Percentiles rank a stretch among this genome's conserved stretches.
Conservation (phyloP, 2,329 filamentous ascomycete species). For the Periconia digitata region DNA sequence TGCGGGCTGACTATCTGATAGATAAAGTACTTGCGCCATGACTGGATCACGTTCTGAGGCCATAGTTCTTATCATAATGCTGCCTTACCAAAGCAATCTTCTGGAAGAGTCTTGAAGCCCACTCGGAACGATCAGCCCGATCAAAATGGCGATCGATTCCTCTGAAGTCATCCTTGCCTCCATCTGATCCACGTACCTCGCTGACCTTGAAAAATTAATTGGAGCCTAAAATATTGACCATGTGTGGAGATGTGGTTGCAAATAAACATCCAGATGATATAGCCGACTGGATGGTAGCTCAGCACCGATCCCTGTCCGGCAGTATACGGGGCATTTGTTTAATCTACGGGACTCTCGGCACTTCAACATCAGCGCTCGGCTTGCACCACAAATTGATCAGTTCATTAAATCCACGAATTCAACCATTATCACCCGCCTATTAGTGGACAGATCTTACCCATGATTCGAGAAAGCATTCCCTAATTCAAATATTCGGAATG, state of each 20-base stretch:
- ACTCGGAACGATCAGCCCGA: not conserved
- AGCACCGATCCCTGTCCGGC: not conserved
- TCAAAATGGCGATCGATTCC: not conserved
- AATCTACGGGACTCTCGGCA: slow-evolving; percentile 18
- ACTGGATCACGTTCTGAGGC: no score
- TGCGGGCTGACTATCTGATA: no score
- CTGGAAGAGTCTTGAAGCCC: not conserved
- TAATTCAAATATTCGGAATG: not conserved
- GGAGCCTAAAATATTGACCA: no score
- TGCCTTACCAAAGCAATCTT: not conserved
- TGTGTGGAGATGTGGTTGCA: not conserved
- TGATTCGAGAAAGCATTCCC: slow-evolving; percentile 5
- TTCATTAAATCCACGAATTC: slow-evolving; percentile 12
- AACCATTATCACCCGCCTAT: slow-evolving; percentile 9
- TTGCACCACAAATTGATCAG: slow-evolving; percentile 16
- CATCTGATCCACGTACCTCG: not conserved
- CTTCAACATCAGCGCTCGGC: slow-evolving; percentile 21
- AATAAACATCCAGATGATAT: not conserved
- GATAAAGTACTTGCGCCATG: no score
- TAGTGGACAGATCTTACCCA: slow-evolving; percentile 6
- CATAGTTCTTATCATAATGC: not conserved
- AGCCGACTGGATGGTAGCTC: not conserved
- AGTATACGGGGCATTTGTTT: slow-evolving; percentile 3
- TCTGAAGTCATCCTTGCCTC: not conserved
- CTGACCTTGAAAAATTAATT: not conserved